Percentiles rank a stretch among this genome's conserved stretches.
phyloP scores from a whole-genome alignment of 352 stramenopile species.

The Pythium apleroticum region DNA sequence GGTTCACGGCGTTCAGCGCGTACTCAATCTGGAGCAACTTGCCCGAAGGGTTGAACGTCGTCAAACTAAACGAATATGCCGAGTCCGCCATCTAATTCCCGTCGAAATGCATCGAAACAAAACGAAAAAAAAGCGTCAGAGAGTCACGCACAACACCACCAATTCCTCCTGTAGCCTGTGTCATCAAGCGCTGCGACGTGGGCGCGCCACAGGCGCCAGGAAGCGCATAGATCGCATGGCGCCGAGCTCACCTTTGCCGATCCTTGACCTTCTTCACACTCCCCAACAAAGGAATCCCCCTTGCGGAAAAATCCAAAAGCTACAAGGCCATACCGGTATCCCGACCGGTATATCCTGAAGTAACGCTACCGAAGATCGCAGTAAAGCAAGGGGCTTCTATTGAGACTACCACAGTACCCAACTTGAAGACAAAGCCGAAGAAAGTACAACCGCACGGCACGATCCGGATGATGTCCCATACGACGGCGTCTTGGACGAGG shows the following conservation, averaged over 20 bases:
- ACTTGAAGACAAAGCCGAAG: background rate
- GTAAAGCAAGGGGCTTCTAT: constrained; percentile 2
- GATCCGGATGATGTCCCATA: background rate
- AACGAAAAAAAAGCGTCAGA: constrained; percentile 11
- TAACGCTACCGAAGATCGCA: constrained; percentile 21
- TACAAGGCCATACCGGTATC: constrained; percentile 15
- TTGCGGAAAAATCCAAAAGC: constrained; percentile 25
- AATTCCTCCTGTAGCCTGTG: background rate
- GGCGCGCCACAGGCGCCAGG: background rate
- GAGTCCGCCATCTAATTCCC: constrained; percentile 91
- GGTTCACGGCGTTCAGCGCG: constrained; percentile 97
- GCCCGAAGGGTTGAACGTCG: constrained; percentile 98
- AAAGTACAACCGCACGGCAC: too few species aligned
- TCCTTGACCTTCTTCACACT: constrained; percentile 30
- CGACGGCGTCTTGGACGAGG: constrained; percentile 3
- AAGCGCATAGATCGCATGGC: constrained; percentile 9
- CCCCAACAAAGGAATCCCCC: constrained; percentile 5
- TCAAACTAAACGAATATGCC: constrained; percentile 99
- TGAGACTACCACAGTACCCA: background rate
- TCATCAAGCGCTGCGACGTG: background rate
- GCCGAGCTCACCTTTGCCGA: constrained; percentile 23
- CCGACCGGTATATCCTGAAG: constrained; percentile 18
- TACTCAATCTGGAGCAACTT: constrained; percentile 99
- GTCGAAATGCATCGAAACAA: background rate
- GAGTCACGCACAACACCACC: background rate